Conservation (phyloP, 2,329 filamentous ascomycete species). For the Nannizziopsis barbatae region DNA sequence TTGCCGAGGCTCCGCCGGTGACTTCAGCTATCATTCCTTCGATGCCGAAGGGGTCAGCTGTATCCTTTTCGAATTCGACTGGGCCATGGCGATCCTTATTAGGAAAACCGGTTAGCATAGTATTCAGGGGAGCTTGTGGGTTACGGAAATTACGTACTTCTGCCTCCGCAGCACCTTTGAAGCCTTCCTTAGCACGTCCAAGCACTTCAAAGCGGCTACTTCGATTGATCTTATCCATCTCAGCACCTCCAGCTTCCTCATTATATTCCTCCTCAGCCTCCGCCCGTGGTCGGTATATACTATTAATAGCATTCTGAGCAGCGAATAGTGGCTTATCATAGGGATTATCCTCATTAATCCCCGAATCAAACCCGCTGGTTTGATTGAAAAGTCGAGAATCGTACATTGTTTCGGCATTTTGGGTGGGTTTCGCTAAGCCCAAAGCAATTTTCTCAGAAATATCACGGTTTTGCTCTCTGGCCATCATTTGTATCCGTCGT, state of each 20-base stretch:
- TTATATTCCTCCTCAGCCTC: constrained; percentile 62
- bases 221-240: constrained; percentile 82
- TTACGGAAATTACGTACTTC: constrained; percentile 47
- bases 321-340: constrained; percentile 97
- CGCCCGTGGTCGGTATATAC: constrained; percentile 76
- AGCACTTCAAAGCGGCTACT: constrained; percentile 77
- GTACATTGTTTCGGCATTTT: constrained; percentile 89
- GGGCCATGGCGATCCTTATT: constrained; percentile 67
- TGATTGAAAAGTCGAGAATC: constrained; percentile 94
- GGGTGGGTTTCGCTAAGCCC: constrained; percentile 86
- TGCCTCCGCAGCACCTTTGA: constrained; percentile 69
- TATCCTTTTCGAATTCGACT: constrained; percentile 91
- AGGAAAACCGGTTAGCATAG: constrained; percentile 24
- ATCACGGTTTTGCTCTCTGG: constrained; percentile 88
- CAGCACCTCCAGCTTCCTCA: constrained; percentile 65
- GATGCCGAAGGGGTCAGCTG: constrained; percentile 79
- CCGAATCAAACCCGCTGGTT: constrained; percentile 75
- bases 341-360: constrained; percentile 93
- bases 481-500: constrained; percentile 81
- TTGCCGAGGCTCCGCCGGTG: constrained; percentile 42
- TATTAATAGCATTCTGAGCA: constrained; percentile 85
- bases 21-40: constrained; percentile 84
- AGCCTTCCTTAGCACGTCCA: constrained; percentile 71
- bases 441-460: constrained; percentile 95
- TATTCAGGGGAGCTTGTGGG: constrained; percentile 14